These are phyloP conservation scores for Nitzschia sp. DNA, from an alignment of 108 stramenopile species.

Conservation along the genomic window DNA sequence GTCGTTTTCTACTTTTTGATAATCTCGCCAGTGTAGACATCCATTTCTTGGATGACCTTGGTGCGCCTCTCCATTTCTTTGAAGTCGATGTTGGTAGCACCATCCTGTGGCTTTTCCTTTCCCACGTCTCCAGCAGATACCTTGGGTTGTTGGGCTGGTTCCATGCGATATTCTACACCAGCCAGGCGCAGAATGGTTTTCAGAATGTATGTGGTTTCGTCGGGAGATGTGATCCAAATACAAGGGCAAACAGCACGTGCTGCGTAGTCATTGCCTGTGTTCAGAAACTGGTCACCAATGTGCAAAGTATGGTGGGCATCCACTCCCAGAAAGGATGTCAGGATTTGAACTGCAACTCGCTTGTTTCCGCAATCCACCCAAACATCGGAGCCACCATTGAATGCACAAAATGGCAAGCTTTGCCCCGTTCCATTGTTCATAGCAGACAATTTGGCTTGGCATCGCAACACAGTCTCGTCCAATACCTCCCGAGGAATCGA, in stretches of 20 bases:
- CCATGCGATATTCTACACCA: conserved; percentile 39
- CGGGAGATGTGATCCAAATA: conserved; percentile 90
- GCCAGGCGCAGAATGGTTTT: conserved; percentile 80
- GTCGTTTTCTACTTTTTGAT: conserved; percentile 19
- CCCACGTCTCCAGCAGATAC: neutral
- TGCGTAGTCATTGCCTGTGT: conserved; percentile 91
- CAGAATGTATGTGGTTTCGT: conserved; percentile 88
- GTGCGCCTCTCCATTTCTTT: conserved; percentile 69
- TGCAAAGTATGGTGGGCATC: conserved; percentile 71
- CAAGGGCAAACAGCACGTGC: conserved; percentile 82
- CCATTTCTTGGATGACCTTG: conserved; percentile 62
- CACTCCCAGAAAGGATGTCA: conserved; percentile 81
- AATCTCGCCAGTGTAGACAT: conserved; percentile 86
- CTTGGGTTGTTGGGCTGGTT: conserved; percentile 15
- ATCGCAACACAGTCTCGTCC: conserved; percentile 85
- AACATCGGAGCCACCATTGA: conserved; percentile 90
- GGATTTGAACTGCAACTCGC: conserved; percentile 82
- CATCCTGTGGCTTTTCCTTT: neutral
- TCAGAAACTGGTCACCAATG: conserved; percentile 90
- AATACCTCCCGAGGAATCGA: conserved; percentile 80
- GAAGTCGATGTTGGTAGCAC: conserved; percentile 52
- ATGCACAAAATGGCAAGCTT: conserved; percentile 83
- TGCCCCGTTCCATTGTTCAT: conserved; percentile 48
- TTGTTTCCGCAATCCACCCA: conserved; percentile 96
- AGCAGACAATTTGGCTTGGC: conserved; percentile 53